phyloP scores from a whole-genome alignment of 768 basidiomycete species.

The Lentinula sp. region DNA sequence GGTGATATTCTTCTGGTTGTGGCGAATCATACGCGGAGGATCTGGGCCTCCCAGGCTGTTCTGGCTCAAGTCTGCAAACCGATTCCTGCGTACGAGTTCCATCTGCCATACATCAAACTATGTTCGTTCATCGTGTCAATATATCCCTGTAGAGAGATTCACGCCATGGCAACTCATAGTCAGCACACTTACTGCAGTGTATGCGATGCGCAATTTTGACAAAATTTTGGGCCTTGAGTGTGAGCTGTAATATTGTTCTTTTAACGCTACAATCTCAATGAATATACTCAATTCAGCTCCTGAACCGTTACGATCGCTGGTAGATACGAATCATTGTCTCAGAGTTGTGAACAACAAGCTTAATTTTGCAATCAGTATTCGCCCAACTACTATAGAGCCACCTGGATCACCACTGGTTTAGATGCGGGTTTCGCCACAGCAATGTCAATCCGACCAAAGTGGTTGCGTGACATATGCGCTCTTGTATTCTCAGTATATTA shows the following conservation, averaged over 20 bases:
- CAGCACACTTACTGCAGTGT: slow-evolving; percentile 78
- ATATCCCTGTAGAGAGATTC: slow-evolving; percentile 52
- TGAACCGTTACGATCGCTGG: slow-evolving; percentile 56
- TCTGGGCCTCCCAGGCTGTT: slow-evolving; percentile 60
- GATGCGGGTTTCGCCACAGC: slow-evolving; percentile 97
- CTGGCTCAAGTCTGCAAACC: slow-evolving; percentile 57
- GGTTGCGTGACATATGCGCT: slow-evolving; percentile 84
- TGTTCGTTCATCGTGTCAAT: not conserved
- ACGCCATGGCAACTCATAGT: slow-evolving; percentile 96
- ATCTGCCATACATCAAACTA: not conserved
- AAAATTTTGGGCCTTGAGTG: slow-evolving; percentile 78
- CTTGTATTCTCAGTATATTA: slow-evolving; percentile 87
- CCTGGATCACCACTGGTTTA: slow-evolving; percentile 91
- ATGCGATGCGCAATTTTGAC: slow-evolving; percentile 80
- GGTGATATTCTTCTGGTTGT: slow-evolving; percentile 89
- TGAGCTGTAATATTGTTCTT: slow-evolving; percentile 26
- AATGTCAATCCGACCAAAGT: slow-evolving; percentile 86
- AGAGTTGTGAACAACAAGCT: not conserved
- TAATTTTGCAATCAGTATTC: slow-evolving; percentile 56
- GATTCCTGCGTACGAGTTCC: slow-evolving; percentile 45
- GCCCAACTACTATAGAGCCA: slow-evolving; percentile 90
- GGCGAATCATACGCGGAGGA: slow-evolving; percentile 65
- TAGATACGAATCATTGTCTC: not conserved
- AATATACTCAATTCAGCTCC: slow-evolving; percentile 51
- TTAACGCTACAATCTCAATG: not conserved